phyloP scores from a whole-genome alignment of 2,329 filamentous ascomycete species.

The Cryphonectria japonica region DNA sequence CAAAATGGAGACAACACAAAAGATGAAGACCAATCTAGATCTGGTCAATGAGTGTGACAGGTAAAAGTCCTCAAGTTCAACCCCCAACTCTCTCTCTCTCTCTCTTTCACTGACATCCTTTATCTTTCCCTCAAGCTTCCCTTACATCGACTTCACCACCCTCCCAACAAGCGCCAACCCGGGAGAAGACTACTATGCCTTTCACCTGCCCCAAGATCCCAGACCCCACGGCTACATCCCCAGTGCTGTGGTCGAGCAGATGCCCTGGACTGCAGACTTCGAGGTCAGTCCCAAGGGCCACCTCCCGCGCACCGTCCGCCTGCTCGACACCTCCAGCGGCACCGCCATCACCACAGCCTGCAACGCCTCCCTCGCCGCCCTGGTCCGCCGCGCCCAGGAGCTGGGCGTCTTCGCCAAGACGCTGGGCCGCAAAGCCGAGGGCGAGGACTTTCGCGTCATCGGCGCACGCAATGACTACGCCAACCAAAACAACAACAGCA shows the following conservation, averaged over 20 bases:
- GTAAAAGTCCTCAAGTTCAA: neutral
- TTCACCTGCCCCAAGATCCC: constrained; percentile 49
- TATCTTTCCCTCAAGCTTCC: constrained; percentile 45
- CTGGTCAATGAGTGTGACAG: constrained; percentile 27
- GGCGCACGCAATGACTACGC: constrained; percentile 31
- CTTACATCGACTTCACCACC: constrained; percentile 42
- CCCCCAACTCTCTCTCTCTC: neutral
- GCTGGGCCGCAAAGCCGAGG: constrained; percentile 34
- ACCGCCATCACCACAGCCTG: constrained; percentile 36
- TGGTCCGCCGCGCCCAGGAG: constrained; percentile 44
- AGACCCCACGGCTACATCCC: constrained; percentile 56
- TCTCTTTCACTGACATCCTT: neutral
- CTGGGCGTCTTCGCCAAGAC: constrained; percentile 43
- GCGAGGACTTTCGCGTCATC: constrained; percentile 42
- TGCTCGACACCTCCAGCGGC: constrained; percentile 37
- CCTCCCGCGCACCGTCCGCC: constrained; percentile 38
- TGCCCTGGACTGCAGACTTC: constrained; percentile 50
- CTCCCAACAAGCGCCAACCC: constrained; percentile 41
- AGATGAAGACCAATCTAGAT: constrained; percentile 22
- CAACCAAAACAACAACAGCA: constrained; percentile 13
- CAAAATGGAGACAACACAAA: constrained; percentile 13
- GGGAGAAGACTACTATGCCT: constrained; percentile 41
- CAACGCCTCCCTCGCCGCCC: constrained; percentile 45
- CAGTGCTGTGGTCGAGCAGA: constrained; percentile 47
- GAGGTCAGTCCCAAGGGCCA: constrained; percentile 35